Base-by-base conservation (phyloP, 1,284 basidiomycete species). In the Trametes polyzona region DNA sequence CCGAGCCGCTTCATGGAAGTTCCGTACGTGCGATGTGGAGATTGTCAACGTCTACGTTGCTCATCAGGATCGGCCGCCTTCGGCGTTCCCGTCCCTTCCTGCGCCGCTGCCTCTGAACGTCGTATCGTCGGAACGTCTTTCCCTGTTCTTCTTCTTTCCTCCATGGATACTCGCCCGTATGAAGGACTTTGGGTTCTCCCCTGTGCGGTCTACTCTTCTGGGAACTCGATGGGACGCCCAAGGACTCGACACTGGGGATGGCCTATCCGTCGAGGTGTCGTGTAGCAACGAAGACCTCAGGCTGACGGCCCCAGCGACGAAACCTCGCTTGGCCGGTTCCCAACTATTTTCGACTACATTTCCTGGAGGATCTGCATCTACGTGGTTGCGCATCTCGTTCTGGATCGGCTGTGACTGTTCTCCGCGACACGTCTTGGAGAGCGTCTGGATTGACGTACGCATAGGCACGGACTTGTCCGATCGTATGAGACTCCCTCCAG, bases 401-500 rank as follows among this genome's bases (percentile, higher is more conserved):
- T 36, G 42, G 8, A 24, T 44, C 4, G 51, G 51, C 1, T 52
- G 51, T 14, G 16, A 26, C 17, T 52, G 51, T 24, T 4, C 30
- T 17, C 33, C 21, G 24, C 36, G 17, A 29, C n/a, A 30, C 26
- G 14, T 35, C 8, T 17, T 46, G 6, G 42, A 52, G 21, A 42
- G 37, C 26, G 30, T 52, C 17, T 52, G 51, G 51, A 12, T 52
- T 2, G 42, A 52, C 32, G n/a, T 44, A 33, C 26, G 37, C 11
- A 4, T 51, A 12, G 36, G n/a, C 19, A 4, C 14, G 5, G 8
- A 32, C n/a, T 10, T 16, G 11, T 16, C 10, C 29, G 16, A 16
- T 23, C 1, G n/a, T 10, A 21, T 17, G 16, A 16, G 16, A 14
- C 30, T 2, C 43, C 23, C 19, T 23, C 29, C 27, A n/a, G 42